phyloP scores from a whole-genome alignment of 345 rosid species.

The Eucalyptus cloeziana region DNA sequence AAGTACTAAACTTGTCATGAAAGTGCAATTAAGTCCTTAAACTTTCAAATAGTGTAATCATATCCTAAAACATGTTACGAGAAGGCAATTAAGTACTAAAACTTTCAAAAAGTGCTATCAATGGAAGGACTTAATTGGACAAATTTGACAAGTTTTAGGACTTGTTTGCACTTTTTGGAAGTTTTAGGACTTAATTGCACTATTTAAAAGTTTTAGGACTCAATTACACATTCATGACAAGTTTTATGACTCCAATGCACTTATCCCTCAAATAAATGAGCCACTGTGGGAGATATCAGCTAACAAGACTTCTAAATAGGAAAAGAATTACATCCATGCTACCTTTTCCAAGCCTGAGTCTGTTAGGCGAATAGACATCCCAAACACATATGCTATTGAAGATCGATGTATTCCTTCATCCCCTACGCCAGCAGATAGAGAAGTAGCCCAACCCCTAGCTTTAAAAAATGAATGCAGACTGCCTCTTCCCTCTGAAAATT shows the following conservation, averaged over 20 bases:
- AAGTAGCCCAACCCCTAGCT: slow-evolving; percentile 79
- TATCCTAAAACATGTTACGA: not conserved
- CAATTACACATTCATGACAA: not conserved
- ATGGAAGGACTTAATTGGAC: not conserved
- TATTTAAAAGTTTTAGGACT: not conserved
- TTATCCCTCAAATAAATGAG: not conserved
- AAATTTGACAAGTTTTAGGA: not conserved
- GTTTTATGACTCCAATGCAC: not conserved
- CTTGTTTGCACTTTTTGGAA: not conserved
- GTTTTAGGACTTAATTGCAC: not conserved
- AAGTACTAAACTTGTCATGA: not conserved
- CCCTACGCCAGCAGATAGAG: slow-evolving; percentile 87
- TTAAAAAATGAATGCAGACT: slow-evolving; percentile 80
- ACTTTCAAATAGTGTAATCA: not conserved
- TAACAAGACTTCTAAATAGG: not conserved
- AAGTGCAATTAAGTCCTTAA: not conserved
- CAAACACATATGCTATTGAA: slow-evolving; percentile 74
- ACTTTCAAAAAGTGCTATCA: not conserved
- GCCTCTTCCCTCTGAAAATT: slow-evolving; percentile 88
- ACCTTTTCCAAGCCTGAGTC: slow-evolving; percentile 53
- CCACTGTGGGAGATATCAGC: not conserved
- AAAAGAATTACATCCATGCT: not conserved
- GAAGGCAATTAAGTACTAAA: not conserved
- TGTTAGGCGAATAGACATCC: slow-evolving; percentile 81
- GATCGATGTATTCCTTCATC: slow-evolving; percentile 88